Evolutionary conservation across 2,329 filamentous ascomycete species (phyloP), one percentile per base, ranked within the genome.

Genomic region (Paramyrothecium sp.): DNA sequence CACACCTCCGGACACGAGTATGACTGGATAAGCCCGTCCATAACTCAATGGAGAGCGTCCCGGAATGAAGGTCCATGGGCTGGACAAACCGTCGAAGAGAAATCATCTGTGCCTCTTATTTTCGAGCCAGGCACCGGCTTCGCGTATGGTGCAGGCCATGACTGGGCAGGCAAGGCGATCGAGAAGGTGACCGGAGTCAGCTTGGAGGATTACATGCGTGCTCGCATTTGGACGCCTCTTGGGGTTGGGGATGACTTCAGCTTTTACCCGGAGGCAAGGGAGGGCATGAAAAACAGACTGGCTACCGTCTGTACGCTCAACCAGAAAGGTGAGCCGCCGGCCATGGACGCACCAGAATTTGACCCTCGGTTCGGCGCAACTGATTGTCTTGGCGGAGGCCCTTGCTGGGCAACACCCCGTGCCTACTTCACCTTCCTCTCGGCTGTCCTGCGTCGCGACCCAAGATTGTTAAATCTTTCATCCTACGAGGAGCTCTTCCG

Each of bases 401-500:
- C 48, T 22, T 51, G 48, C 22, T 51, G 48, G 48, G 38, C 50
- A 16, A 53, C 54, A 21, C 19, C 34, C 10, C 33, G 30, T 17
- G 50, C 26, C 8, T 48, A 56, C 23, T 56, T n/a, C 7, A 47
- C 49, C n/a, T 53, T 56, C 21, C 54, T 56, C 33, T 53, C 50
- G 7, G 54, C 54, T 20, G 21, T 56, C 10, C 16, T 47, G 22
- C 22, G 38, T 5, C 54, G 54, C 5, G 54, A 56, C 23, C 17
- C 50, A 16, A 41, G 19, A 26, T 33, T 56, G 10, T 30, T 56
- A 10, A 53, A 16, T 17, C 16, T 48, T 7, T 19, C 13, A 13
- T 56, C 50, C 11, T 56, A 53, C 38, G 11, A 49, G 22, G 54
- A 56, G 49, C 54, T 56, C 38, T 56, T 56, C 54, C 30, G 49